These are phyloP conservation scores for Sporothrix globosa DNA, from an alignment of 2,329 filamentous ascomycete genomes.

Conservation along the genomic window DNA sequence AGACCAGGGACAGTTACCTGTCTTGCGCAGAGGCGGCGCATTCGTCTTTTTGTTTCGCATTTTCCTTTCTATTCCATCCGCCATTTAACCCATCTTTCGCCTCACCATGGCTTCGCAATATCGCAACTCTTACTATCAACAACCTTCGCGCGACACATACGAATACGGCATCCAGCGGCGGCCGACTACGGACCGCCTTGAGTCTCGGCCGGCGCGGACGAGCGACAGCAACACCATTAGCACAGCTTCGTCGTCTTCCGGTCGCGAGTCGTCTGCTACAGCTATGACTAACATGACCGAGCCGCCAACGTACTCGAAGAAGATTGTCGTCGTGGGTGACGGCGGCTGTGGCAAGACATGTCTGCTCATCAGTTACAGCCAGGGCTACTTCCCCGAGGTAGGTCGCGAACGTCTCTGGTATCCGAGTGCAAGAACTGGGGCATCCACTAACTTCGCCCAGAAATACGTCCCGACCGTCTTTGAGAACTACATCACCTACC, in stretches of 20 bases:
- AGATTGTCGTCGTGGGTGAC: constrained; percentile 98
- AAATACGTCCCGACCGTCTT: constrained; percentile 99
- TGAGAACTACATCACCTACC: constrained; percentile 99
- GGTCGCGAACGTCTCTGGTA: neutral
- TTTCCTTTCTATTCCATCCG: neutral
- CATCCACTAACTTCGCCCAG: constrained; percentile 52
- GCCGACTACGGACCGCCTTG: constrained; percentile 47
- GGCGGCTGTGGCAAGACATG: constrained; percentile 99
- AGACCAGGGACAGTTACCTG: neutral
- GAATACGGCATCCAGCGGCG: constrained; percentile 47
- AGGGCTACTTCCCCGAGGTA: constrained; percentile 99
- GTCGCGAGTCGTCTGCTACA: constrained; percentile 77
- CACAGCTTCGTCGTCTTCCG: constrained; percentile 73
- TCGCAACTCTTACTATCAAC: constrained; percentile 58
- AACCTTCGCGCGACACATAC: constrained; percentile 47
- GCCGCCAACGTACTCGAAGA: constrained; percentile 93
- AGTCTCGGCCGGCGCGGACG: constrained; percentile 63
- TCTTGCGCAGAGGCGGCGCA: constrained; percentile 10
- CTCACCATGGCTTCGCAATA: constrained; percentile 48
- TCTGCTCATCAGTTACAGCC: constrained; percentile 96
- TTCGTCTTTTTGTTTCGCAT: neutral
- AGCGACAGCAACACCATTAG: constrained; percentile 93
- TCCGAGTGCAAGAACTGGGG: neutral
- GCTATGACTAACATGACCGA: constrained; percentile 70
- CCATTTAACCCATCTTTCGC: neutral